phyloP scores from a whole-genome alignment of 495 filamentous ascomycete species.

The Neurospora tetraspora region DNA sequence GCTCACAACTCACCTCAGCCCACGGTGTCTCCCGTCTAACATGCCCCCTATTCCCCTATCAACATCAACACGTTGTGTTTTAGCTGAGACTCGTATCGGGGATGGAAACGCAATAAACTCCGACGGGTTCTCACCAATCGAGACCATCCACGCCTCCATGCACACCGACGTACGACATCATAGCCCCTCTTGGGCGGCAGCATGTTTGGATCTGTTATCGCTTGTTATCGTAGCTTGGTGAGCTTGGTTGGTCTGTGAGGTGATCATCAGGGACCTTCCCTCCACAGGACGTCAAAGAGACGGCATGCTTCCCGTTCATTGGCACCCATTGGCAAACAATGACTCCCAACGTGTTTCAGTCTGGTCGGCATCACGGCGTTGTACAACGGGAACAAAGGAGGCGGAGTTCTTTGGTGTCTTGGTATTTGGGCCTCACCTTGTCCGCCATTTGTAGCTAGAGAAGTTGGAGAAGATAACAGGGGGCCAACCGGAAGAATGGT shows the following conservation, averaged over 20 bases:
- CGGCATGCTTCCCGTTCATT: not conserved
- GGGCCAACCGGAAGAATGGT: not conserved
- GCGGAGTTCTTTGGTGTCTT: not conserved
- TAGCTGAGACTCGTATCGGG: not conserved
- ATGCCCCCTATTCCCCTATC: not conserved
- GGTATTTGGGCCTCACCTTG: not conserved
- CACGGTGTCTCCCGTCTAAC: not conserved
- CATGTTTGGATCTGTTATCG: not conserved
- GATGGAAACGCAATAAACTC: not conserved
- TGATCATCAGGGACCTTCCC: not conserved
- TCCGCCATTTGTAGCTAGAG: not conserved
- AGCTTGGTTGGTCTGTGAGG: no score
- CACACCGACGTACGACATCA: not conserved
- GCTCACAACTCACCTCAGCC: not conserved
- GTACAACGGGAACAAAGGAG: not conserved
- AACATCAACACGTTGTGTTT: not conserved
- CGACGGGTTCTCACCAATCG: not conserved
- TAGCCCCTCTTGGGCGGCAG: not conserved
- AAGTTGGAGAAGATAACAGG: no score
- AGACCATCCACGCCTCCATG: not conserved
- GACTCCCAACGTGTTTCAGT: not conserved
- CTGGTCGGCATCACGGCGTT: not conserved
- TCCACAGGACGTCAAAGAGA: not conserved
- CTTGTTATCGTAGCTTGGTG: not conserved
- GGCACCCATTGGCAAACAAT: not conserved